A percentile compares a stretch with the other conserved stretches of the same genome.
phyloP scores from a whole-genome alignment of 495 filamentous ascomycete genomes.

The Trichoderma reesei region DNA sequence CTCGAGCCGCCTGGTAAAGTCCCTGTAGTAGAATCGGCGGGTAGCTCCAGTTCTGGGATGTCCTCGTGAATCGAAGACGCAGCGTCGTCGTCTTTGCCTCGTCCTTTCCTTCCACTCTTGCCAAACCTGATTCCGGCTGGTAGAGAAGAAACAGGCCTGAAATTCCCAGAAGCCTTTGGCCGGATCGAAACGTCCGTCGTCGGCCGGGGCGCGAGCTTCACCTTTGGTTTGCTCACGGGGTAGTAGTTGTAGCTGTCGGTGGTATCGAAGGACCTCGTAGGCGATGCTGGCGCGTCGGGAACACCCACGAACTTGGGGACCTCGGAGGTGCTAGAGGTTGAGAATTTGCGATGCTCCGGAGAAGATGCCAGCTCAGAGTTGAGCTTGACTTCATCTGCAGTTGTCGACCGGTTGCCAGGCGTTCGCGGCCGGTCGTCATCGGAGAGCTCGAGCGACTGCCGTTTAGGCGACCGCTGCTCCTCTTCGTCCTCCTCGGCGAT shows the following conservation, averaged over 20 bases:
- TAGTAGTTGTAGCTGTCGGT: slow-evolving; percentile 54
- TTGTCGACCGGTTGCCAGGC: background rate
- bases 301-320: slow-evolving; percentile 32
- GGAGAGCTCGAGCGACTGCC: slow-evolving; percentile 36
- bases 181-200: slow-evolving; percentile 59
- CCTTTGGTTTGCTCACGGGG: slow-evolving; percentile 52
- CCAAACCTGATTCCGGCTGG: slow-evolving; percentile 44
- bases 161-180: slow-evolving; percentile 51
- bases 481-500: slow-evolving; percentile 80
- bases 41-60: slow-evolving; percentile 16
- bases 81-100: slow-evolving; percentile 24
- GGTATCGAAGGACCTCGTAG: slow-evolving; percentile 44
- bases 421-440: background rate
- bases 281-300: slow-evolving; percentile 17
- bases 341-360: slow-evolving; percentile 33
- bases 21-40: slow-evolving; percentile 12
- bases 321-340: slow-evolving; percentile 20
- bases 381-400: slow-evolving; percentile 18
- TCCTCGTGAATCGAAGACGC: slow-evolving; percentile 20
- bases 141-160: slow-evolving; percentile 64
- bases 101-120: slow-evolving; percentile 33
- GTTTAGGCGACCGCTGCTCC: slow-evolving; percentile 38
- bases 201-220: slow-evolving; percentile 77
- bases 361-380: slow-evolving; percentile 26
- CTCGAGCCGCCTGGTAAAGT: slow-evolving; percentile 20